Evolutionary conservation across 495 filamentous ascomycete species (phyloP).

Genomic region (Neurospora discreta): DNA sequence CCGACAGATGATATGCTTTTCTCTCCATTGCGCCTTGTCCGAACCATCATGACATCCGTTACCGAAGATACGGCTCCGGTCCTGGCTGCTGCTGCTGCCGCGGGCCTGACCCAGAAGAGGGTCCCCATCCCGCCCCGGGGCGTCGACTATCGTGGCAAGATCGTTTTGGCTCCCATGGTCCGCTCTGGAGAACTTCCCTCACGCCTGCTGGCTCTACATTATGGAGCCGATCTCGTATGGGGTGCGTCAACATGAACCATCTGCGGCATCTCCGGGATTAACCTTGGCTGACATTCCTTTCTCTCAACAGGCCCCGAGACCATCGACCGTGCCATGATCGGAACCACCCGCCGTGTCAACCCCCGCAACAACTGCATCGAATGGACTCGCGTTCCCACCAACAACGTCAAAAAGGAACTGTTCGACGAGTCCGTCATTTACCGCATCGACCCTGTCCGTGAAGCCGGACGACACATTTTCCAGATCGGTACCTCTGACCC

Average conservation of each 20-base stretch:
- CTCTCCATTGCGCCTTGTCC: neutral
- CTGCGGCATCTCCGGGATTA: no score
- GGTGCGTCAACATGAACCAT: slow-evolving; percentile 32
- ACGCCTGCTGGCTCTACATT: slow-evolving; percentile 75
- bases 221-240: slow-evolving; percentile 96
- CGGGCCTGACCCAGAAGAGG: slow-evolving; percentile 27
- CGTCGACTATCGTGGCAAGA: slow-evolving; percentile 84
- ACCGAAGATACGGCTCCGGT: neutral
- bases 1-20: neutral
- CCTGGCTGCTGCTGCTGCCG: neutral
- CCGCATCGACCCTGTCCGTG: slow-evolving; percentile 64
- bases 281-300: neutral
- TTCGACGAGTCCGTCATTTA: slow-evolving; percentile 66
- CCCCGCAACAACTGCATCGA: slow-evolving; percentile 65
- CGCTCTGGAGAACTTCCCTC: slow-evolving; percentile 88
- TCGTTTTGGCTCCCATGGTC: slow-evolving; percentile 96
- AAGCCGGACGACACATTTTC: slow-evolving; percentile 66
- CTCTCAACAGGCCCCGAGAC: slow-evolving; percentile 68
- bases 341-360: slow-evolving; percentile 66
- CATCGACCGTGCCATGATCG: slow-evolving; percentile 82
- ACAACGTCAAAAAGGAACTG: slow-evolving; percentile 36
- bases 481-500: slow-evolving; percentile 84
- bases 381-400: slow-evolving; percentile 64
- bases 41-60: neutral
- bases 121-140: slow-evolving; percentile 80